These are phyloP conservation scores for Stemphylium vesicarium DNA, from an alignment of 2,329 filamentous ascomycete species.

Conservation along the genomic window DNA sequence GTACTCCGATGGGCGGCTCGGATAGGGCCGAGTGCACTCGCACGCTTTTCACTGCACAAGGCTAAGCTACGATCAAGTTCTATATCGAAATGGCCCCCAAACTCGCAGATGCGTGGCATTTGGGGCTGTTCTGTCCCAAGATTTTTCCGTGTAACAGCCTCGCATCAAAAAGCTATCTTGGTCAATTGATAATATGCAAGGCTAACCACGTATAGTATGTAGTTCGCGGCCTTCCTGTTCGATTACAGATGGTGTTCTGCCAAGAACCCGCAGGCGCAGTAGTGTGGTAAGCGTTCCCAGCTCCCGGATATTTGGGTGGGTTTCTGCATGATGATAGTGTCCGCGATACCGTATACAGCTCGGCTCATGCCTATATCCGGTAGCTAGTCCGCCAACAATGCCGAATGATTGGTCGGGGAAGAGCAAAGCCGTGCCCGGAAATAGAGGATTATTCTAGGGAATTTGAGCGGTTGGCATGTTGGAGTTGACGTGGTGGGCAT, in stretches of 20 bases:
- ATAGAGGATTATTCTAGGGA: not conserved
- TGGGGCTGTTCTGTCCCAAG: not conserved
- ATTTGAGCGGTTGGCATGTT: not conserved
- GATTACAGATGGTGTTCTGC: slow-evolving; percentile 4
- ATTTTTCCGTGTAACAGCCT: not conserved
- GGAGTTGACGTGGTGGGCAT: not conserved
- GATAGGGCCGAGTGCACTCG: not conserved
- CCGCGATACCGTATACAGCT: slow-evolving; percentile 1
- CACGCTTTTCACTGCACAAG: not conserved
- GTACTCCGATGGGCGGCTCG: not conserved
- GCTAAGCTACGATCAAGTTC: not conserved
- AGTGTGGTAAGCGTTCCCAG: slow-evolving; percentile 12
- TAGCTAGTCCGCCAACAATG: not conserved
- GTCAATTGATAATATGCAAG: not conserved
- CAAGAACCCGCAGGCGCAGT: slow-evolving; percentile 3
- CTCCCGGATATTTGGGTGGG: slow-evolving; percentile 8
- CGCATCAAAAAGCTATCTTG: not conserved
- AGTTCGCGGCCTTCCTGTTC: slow-evolving; percentile 12
- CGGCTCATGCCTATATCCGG: not conserved
- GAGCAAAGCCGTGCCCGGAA: slow-evolving; percentile 1
- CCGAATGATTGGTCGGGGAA: slow-evolving; percentile 11
- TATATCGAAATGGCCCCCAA: too few relatives aligned
- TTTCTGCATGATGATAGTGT: slow-evolving; percentile 7
- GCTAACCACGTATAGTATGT: slow-evolving; percentile 1
- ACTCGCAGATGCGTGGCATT: too few relatives aligned